Evolutionary conservation across 352 stramenopile genomes (phyloP).

Genomic region (Phytophthora uliginosa): DNA sequence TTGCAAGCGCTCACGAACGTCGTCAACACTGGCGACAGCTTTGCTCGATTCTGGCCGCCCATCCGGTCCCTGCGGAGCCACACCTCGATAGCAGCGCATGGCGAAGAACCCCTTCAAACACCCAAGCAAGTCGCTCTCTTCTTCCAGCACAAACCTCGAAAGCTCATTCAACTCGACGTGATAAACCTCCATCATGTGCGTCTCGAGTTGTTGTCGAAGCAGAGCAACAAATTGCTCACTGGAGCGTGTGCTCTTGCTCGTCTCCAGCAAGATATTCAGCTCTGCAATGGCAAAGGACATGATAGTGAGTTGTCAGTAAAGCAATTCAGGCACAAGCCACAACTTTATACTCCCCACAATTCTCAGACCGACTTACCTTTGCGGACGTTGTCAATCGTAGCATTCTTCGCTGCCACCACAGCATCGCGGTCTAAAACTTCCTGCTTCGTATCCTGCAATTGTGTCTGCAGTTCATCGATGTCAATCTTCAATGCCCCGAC

Average conservation of each 20-base stretch:
- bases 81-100: slow-evolving; percentile 40
- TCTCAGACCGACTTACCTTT: slow-evolving; percentile 39
- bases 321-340: background rate
- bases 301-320: background rate
- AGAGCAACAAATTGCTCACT: slow-evolving; percentile 45
- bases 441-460: slow-evolving; percentile 21
- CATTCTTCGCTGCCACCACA: slow-evolving; percentile 42
- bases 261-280: slow-evolving; percentile 39
- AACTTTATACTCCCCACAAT: background rate
- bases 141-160: slow-evolving; percentile 29
- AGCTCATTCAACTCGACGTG: slow-evolving; percentile 39
- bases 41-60: slow-evolving; percentile 3
- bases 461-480: slow-evolving; percentile 23
- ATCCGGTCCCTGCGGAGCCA: slow-evolving; percentile 9
- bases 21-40: slow-evolving; percentile 25
- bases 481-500: slow-evolving; percentile 10
- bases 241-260: slow-evolving; percentile 25
- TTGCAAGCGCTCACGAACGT: slow-evolving; percentile 35
- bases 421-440: slow-evolving; percentile 40
- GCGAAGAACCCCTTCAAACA: slow-evolving; percentile 48
- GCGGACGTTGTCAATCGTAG: slow-evolving; percentile 64
- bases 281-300: slow-evolving; percentile 26
- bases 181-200: slow-evolving; percentile 54
- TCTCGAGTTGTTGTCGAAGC: slow-evolving; percentile 62
- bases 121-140: slow-evolving; percentile 47